phyloP scores from a whole-genome alignment of 805 yeast species.

The Candida tammaniensis region DNA sequence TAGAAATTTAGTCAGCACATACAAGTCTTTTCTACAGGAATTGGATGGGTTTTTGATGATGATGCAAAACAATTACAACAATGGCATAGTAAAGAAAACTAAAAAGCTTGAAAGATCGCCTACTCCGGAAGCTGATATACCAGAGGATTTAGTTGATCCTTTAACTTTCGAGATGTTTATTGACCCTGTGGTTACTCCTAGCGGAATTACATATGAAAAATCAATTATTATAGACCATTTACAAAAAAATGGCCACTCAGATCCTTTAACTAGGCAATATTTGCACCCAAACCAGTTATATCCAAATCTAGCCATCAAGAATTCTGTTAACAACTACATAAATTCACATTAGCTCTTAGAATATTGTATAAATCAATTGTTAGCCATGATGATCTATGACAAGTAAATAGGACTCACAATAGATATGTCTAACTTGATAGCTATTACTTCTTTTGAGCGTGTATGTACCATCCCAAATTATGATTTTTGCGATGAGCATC shows the following conservation, averaged over 20 bases:
- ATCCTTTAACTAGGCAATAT: slow-evolving; percentile 40
- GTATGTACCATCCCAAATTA: no score
- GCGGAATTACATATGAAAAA: slow-evolving; percentile 43
- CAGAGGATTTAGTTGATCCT: slow-evolving; percentile 38
- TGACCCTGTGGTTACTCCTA: slow-evolving; percentile 45
- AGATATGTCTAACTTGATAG: no score
- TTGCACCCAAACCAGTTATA: slow-evolving; percentile 31
- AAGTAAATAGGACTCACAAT: no score
- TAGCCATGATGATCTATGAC: no score
- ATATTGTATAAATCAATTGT: no score
- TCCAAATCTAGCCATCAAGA: slow-evolving; percentile 39
- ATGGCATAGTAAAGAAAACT: slow-evolving; percentile 18
- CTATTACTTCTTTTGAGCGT: no score
- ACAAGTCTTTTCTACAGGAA: slow-evolving; percentile 19
- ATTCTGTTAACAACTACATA: slow-evolving; percentile 30
- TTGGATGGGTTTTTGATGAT: slow-evolving; percentile 19
- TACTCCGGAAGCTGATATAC: slow-evolving; percentile 20
- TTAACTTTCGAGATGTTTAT: slow-evolving; percentile 33
- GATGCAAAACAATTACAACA: slow-evolving; percentile 22
- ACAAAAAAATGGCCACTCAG: slow-evolving; percentile 26
- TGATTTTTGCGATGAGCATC: slow-evolving; percentile 6
- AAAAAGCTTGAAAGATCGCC: slow-evolving; percentile 1
- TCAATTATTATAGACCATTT: slow-evolving; percentile 36
- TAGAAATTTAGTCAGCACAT: slow-evolving; percentile 15
- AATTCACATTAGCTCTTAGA: no score